Base-by-base conservation (phyloP, 148 eudicot genomes). In the Amaranthus hypochondriacus region DNA sequence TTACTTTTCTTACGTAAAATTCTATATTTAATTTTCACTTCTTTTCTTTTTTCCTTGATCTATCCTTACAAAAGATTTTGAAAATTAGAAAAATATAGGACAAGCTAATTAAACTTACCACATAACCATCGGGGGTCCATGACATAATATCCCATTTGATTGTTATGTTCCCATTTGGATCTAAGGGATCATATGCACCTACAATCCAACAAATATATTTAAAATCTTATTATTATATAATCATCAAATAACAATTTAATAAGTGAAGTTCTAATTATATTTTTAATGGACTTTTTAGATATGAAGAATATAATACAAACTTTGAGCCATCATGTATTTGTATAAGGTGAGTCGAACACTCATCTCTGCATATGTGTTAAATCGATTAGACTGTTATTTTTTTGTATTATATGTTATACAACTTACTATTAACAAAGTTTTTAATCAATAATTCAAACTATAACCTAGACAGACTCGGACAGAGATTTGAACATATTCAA, bases 111-210 rank as follows among this genome's bases (percentile, higher is more conserved):
- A 2, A 4, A 68, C 85, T 72, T 73, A 89, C 97, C 79, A 91
- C 89, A 74, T 87, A 91, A 72, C 97, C 97, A 56, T 91, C 98
- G 1, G 89, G 80, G 2, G 98, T 93, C 98, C 98, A 93, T 18
- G 93, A 85, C 82, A 90, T 83, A 56, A 93, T 58, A 72, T 93
- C 98, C 96, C 96, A 93, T 83, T 87, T 90, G 76, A 93, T 84
- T 28, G 98, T 90, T 65, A 93, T 76, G 76, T 93, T 93, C 28
- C 96, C 98, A 15, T 68, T 90, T n/a, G 96, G 98, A 85, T 93
- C 98, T 80, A 93, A 82, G 4, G 98, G 90, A 87, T 93, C 96
- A 84, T 83, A 93, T 39, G 94, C 91, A 73, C 59, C 96, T 90
- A 79, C 74, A 85, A 62, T 8, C 47, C 46, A 46, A 53, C 58